Evolutionary conservation across 768 basidiomycete genomes (phyloP).

Genomic region (Imleria badia): DNA sequence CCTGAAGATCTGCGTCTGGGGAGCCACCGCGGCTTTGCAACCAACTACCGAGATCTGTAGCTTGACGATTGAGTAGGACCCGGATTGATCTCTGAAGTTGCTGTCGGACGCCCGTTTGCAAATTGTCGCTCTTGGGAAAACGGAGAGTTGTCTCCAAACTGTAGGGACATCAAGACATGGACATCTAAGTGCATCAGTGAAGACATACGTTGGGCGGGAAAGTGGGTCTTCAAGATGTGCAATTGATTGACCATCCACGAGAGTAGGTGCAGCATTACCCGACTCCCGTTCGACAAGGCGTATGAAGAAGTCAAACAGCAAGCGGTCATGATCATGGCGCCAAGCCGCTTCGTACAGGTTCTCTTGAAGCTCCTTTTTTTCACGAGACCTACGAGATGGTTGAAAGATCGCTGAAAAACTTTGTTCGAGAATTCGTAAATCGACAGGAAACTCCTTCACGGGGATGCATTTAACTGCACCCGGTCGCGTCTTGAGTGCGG

Average conservation of each 20-base stretch:
- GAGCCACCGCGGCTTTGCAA: neutral
- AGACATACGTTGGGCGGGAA: conserved; percentile 2
- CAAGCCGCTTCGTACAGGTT: neutral
- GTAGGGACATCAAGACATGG: neutral
- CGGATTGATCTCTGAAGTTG: neutral
- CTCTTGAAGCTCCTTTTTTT: neutral
- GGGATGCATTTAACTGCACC: neutral
- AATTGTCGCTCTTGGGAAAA: neutral
- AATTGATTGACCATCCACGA: neutral
- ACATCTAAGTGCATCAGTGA: neutral
- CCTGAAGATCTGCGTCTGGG: neutral
- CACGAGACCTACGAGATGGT: conserved; percentile 8
- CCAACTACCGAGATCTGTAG: neutral
- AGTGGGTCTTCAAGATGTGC: neutral
- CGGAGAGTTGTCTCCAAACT: conserved; percentile 3
- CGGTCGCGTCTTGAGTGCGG: neutral
- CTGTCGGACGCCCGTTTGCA: neutral
- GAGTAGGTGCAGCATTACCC: neutral
- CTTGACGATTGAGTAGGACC: rapidly evolving
- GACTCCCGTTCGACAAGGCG: neutral
- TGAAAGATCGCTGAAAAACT: conserved; percentile 13
- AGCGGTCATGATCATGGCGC: conserved; percentile 10
- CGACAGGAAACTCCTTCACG: neutral
- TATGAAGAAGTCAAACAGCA: conserved; percentile 11
- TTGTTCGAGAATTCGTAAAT: conserved; percentile 1